Conservation (phyloP, 257 asterid species). For the Lycium barbarum region DNA sequence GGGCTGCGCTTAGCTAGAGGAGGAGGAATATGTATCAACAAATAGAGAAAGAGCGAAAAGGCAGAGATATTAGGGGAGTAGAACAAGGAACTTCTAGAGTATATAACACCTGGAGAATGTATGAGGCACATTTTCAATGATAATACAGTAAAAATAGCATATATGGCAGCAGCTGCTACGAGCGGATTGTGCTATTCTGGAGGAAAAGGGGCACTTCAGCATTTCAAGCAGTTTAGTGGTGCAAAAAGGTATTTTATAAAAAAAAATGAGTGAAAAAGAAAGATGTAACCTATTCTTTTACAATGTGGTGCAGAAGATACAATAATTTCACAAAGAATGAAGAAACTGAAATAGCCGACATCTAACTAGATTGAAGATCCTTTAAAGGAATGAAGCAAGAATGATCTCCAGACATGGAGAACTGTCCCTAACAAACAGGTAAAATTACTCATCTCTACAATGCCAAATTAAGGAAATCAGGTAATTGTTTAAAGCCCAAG, state of each 20-base stretch:
- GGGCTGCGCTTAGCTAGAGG: not conserved
- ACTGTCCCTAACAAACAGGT: not conserved
- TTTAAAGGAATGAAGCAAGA: not conserved
- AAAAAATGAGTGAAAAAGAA: not conserved
- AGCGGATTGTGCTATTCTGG: not conserved
- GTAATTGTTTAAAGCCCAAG: not conserved
- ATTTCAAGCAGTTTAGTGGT: not conserved
- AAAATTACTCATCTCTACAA: not conserved
- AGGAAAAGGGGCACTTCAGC: not conserved
- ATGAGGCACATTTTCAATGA: not conserved
- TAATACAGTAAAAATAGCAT: not conserved
- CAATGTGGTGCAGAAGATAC: not conserved
- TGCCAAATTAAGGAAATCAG: not conserved
- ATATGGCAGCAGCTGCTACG: not conserved
- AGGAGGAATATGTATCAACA: constrained; percentile 3
- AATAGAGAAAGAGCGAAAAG: not conserved
- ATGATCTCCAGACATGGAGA: not conserved
- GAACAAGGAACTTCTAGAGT: not conserved
- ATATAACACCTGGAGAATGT: not conserved
- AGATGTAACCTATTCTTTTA: not conserved
- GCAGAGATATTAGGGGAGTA: constrained; percentile 20
- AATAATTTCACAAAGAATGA: constrained; percentile 7
- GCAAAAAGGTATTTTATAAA: not conserved
- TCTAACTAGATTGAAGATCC: constrained; percentile 1
- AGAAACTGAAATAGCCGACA: constrained; percentile 9